These are phyloP conservation scores for Luffa acutangula DNA, from an alignment of 306 rosid species.

Conservation along the genomic window DNA sequence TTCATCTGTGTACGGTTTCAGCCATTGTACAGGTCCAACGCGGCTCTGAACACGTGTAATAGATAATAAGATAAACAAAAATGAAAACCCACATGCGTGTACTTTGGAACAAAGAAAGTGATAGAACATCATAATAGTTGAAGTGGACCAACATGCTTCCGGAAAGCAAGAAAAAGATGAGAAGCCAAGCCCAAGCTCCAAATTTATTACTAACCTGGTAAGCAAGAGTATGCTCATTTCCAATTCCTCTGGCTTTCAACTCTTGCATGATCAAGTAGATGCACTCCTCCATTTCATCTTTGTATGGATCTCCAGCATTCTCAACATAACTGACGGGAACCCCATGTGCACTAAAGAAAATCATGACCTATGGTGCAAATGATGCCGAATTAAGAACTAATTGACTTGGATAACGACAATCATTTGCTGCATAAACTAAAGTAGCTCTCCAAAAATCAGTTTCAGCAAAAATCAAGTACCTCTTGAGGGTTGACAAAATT, in stretches of 20 bases:
- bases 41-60: conserved; percentile 50
- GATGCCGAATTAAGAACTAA: conserved; percentile 5
- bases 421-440: neutral
- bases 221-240: conserved; percentile 84
- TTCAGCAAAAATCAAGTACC: conserved; percentile 34
- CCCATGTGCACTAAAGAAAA: conserved; percentile 98
- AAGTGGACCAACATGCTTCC: neutral
- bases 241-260: conserved; percentile 76
- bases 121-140: neutral
- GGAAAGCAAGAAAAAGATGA: neutral
- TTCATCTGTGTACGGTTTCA: conserved; percentile 95
- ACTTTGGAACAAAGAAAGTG: neutral
- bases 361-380: conserved; percentile 45
- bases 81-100: neutral
- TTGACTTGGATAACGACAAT: neutral
- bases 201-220: conserved; percentile 58
- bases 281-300: conserved; percentile 96
- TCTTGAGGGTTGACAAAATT: conserved; percentile 53
- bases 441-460: conserved; percentile 2
- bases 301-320: conserved; percentile 96
- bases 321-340: conserved; percentile 93
- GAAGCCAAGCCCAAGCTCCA: neutral
- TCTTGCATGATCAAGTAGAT: conserved; percentile 87
- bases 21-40: conserved; percentile 98
- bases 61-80: neutral